Evolutionary conservation across 177 flowering plant genomes (phyloP), one percentile per base, ranked within the genome.

Genomic region (Viscum album): DNA sequence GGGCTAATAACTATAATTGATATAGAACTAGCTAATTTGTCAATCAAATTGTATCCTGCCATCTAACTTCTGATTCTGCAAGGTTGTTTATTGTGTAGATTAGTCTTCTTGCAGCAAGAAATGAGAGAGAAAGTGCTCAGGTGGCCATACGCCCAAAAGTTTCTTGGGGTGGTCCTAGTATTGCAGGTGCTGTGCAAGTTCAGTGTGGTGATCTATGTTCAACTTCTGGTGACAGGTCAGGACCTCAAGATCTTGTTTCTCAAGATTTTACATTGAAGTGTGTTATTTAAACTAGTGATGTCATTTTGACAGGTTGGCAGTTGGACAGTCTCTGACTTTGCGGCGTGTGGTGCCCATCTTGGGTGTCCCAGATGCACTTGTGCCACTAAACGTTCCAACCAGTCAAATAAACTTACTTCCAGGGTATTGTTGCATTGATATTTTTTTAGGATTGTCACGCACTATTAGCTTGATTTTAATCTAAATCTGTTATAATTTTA

Each of bases 321-420:
- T 81, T 71, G 93, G 92, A 35, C 78, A 91, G 66, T 87, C 97
- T 36, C 28, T 91, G 77, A 83, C 74, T 35, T 64, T 94, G 75
- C 81, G 97, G 62, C 88, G 78, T 52, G 98, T 94, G 76, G 92
- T 87, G 68, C 89, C 97, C 26, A 76, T 94, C 61, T 83, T 94
- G 76, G 97, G 95, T 77, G 92, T 94, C 66, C 98, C 97, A 56
- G 98, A 94, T 89, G 98, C 97, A 75, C 96, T 94, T 77, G 97
- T 89, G 41, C 96, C 97, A 28, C 87, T 94, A 76, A 87, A 89
- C 74, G 74, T 83, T 69, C 98, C 98, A 71, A 75, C 75, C 76
- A 75, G 80, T 75, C 95, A 83, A 76, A 73, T 94, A 58, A 83
- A 66, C 77, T 73, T 94, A 68, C 70, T 76, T 75, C 92, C 97